Percentiles rank a stretch among this genome's conserved stretches.
These are phyloP conservation scores for Thelonectria discophora DNA, from an alignment of 2,329 filamentous ascomycete genomes.

Conservation along the genomic window DNA sequence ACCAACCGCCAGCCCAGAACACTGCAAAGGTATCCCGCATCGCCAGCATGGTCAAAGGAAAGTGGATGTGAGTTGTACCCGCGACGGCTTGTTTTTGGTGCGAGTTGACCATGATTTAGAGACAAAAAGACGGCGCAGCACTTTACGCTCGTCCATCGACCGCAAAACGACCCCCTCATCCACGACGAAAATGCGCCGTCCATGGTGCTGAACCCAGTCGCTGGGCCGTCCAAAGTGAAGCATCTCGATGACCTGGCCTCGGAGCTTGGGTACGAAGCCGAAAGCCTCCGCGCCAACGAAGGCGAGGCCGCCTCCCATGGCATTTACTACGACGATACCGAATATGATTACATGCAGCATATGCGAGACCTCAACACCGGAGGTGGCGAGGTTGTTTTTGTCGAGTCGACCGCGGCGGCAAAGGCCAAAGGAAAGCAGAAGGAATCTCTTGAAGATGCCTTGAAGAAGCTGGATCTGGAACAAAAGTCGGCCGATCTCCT, in stretches of 20 bases:
- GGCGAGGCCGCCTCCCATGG: slow-evolving; percentile 95
- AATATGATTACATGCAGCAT: slow-evolving; percentile 99
- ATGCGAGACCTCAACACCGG: slow-evolving; percentile 84
- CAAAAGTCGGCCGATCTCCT: slow-evolving; percentile 67
- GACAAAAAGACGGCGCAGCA: slow-evolving; percentile 93
- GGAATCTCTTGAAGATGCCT: slow-evolving; percentile 81
- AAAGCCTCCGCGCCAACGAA: slow-evolving; percentile 82
- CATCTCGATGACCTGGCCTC: slow-evolving; percentile 78
- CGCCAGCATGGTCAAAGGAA: slow-evolving; percentile 75
- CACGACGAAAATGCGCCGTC: slow-evolving; percentile 89
- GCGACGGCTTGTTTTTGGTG: background rate
- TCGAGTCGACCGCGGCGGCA: slow-evolving; percentile 74
- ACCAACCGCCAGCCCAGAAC: slow-evolving; percentile 38
- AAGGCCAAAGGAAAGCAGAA: slow-evolving; percentile 79
- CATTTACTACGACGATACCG: slow-evolving; percentile 92
- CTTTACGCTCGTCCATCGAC: slow-evolving; percentile 93
- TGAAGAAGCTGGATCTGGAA: slow-evolving; percentile 69
- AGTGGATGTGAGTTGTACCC: slow-evolving; percentile 67
- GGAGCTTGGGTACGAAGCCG: slow-evolving; percentile 75
- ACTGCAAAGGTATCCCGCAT: slow-evolving; percentile 29
- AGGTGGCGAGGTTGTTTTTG: slow-evolving; percentile 80
- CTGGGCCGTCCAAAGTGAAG: slow-evolving; percentile 61
- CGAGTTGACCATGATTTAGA: slow-evolving; percentile 46
- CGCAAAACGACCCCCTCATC: slow-evolving; percentile 96
- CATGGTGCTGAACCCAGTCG: slow-evolving; percentile 82